These are phyloP conservation scores for Auricularia sp. DNA, from an alignment of 768 basidiomycete genomes.

Conservation along the genomic window DNA sequence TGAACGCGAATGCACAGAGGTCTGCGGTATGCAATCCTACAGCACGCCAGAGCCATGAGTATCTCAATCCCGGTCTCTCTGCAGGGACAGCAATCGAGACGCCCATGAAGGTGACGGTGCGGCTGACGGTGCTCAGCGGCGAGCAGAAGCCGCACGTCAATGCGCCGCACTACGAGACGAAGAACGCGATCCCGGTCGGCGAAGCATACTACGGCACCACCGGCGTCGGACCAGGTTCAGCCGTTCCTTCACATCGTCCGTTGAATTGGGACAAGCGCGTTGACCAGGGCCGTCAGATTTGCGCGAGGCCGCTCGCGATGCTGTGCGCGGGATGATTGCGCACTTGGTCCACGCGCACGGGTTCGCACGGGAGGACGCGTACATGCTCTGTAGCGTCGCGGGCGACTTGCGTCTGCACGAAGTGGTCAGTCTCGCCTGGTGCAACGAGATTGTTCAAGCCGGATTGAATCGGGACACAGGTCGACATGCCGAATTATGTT, in stretches of 20 bases:
- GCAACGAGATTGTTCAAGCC: neutral
- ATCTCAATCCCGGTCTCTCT: neutral
- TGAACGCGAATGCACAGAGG: constrained; percentile 29
- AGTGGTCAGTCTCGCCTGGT: constrained; percentile 32
- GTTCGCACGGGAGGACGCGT: constrained; percentile 38
- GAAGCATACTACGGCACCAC: constrained; percentile 49
- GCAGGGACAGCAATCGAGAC: constrained; percentile 56
- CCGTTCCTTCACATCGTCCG: no score
- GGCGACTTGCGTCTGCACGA: constrained; percentile 53
- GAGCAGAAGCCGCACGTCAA: constrained; percentile 48
- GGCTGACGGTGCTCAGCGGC: constrained; percentile 34
- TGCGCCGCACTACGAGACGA: constrained; percentile 45
- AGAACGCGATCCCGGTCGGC: constrained; percentile 12
- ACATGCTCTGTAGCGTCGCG: constrained; percentile 52
- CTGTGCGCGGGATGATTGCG: constrained; percentile 48
- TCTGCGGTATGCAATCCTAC: constrained; percentile 35
- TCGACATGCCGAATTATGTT: constrained; percentile 58
- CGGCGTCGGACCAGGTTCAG: constrained; percentile 36
- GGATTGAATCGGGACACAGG: constrained; percentile 21
- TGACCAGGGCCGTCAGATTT: constrained; percentile 26
- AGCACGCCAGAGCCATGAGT: neutral
- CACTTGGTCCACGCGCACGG: constrained; percentile 36
- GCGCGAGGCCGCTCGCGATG: constrained; percentile 42
- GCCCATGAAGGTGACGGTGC: constrained; percentile 43
- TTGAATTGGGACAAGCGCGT: neutral